phyloP scores from a whole-genome alignment of 2,329 filamentous ascomycete species.

The Incumbomyces delicatus region DNA sequence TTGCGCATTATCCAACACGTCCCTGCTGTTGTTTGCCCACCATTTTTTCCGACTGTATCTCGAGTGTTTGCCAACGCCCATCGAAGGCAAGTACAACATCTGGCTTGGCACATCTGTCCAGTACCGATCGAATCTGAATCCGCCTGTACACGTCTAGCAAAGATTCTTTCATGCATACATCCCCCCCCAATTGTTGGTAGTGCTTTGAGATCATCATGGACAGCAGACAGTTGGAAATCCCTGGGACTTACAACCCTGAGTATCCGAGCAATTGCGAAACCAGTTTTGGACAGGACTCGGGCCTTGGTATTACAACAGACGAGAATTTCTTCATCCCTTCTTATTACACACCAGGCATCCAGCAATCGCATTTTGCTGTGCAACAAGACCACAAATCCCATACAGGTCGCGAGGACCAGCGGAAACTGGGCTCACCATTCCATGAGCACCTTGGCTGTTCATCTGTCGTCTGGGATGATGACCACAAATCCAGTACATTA shows the following conservation, averaged over 20 bases:
- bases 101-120: no score
- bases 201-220: no score
- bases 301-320: slow-evolving; percentile 3
- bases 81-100: no score
- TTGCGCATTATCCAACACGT: no score
- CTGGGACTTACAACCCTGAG: neutral
- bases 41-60: no score
- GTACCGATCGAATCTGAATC: no score
- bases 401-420: neutral
- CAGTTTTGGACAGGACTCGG: neutral
- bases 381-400: neutral
- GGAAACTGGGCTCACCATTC: neutral
- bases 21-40: no score
- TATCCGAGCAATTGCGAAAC: neutral
- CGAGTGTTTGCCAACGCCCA: no score
- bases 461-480: no score
- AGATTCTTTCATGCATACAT: neutral
- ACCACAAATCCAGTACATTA: no score
- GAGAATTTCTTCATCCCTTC: neutral
- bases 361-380: neutral
- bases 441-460: neutral
- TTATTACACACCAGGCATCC: neutral
- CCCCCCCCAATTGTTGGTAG: neutral
- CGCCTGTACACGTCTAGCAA: neutral
- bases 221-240: neutral